Conservation (phyloP, 345 rosid genomes). For the Zanthoxylum bungeanum region DNA sequence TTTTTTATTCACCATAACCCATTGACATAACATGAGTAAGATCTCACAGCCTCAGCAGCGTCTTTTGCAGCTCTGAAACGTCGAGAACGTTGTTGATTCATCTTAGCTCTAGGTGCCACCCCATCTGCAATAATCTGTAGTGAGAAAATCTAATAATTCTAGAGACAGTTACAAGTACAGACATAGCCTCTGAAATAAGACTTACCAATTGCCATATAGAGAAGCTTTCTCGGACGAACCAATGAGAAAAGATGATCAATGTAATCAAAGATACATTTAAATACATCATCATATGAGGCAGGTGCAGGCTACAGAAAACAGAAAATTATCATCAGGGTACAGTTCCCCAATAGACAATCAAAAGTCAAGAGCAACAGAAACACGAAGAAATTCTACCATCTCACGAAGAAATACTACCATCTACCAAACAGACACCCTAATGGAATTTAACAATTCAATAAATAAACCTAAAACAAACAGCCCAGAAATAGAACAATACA, state of each 20-base stretch:
- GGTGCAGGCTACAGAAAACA: slow-evolving; percentile 76
- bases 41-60: slow-evolving; percentile 84
- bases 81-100: slow-evolving; percentile 96
- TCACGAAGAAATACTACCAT: too few relatives aligned
- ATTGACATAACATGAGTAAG: slow-evolving; percentile 8
- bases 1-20: not conserved
- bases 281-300: slow-evolving; percentile 86
- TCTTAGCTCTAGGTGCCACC: slow-evolving; percentile 99
- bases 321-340: not conserved
- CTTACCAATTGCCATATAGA: slow-evolving; percentile 93
- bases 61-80: slow-evolving; percentile 98
- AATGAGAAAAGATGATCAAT: slow-evolving; percentile 82
- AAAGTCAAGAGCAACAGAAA: not conserved
- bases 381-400: not conserved
- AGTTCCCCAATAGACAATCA: not conserved
- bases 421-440: not conserved
- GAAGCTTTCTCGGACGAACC: slow-evolving; percentile 97
- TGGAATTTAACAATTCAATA: not conserved
- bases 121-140: slow-evolving; percentile 58
- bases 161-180: not conserved
- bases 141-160: slow-evolving; percentile 4
- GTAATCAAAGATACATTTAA: slow-evolving; percentile 79
- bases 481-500: not conserved
- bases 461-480: not conserved
- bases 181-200: slow-evolving; percentile 8